Base-by-base conservation (phyloP, 176 grass and related monocot genomes). In the Oryza glaberrima region DNA sequence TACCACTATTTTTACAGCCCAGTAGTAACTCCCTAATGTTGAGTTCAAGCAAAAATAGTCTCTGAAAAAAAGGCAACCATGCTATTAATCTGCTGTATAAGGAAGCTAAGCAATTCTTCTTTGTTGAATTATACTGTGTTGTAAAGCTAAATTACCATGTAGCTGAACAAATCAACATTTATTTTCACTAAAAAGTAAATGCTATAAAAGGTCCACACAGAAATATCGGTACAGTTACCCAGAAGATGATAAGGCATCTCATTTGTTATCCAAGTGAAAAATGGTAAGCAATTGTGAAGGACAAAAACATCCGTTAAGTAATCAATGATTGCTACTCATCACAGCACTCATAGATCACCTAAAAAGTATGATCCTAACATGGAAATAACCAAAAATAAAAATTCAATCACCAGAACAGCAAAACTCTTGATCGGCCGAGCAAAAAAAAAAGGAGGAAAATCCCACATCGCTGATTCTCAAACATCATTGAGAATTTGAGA, bases 301-400 rank as follows among this genome's bases (percentile, higher is more conserved):
- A 25, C 12, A n/a, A 75, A 72, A 47, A 56, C 76, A 80, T 80
- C 9, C 11, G 40, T 65, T 82, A 45, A 56, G 47, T 88, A 46
- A 75, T 25, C 63, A 81, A 84, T 84, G 87, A 75, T 84, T 85
- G 77, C 51, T 63, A 65, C 44, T 25, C n/a, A 64, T 82, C 74
- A 36, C 81, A 78, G 47, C 28, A 45, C 16, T 23, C 28, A 12
- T 69, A 45, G 44, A 47, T 17, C 48, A 74, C 51, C 75, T 23
- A 87, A 73, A 78, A 83, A 75, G 80, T 14, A 78, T 64, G 80
- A 78, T 77, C 67, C 48, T 68, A 69, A 75, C 84, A 90, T 64
- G 75, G 49, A 86, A 90, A 82, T 70, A 85, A 75, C 11, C 19
- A 4, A 35, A 51, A 90, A 72, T 20, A 34, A 65, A 82, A 86